Base-by-base conservation (phyloP, 768 basidiomycete genomes). In the Lactifluus subvellereus region DNA sequence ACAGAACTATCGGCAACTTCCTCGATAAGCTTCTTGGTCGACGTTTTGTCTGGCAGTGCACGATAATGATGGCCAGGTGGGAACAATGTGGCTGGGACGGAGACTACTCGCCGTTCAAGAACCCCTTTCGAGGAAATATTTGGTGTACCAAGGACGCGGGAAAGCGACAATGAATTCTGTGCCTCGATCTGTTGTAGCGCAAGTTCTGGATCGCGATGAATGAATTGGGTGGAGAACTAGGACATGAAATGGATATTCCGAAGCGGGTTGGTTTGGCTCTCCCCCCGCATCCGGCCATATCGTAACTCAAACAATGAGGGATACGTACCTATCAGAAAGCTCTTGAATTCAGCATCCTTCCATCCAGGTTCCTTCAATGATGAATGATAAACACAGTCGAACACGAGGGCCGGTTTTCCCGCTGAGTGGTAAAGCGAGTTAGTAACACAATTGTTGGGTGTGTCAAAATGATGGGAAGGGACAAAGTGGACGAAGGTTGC, bases 121-220 rank as follows among this genome's bases (percentile, higher is more conserved):
- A 78, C 81, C n/a, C 90, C 90, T 72, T 92, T 93, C 57, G 84
- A 84, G 3, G 80, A 74, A 57, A 93, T 89, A 72, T 92, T 93
- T 6, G 90, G 90, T 0, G 82, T 87, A 27, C 80, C 80, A 63
- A 92, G 83, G 53, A 82, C 78, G 27, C 88, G 82, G 1, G 89
- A 89, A 49, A 91, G 79, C 0, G 76, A 66, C n/a, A 89, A 69
- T 4, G 77, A 69, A 8, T 81, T 79, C 64, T 87, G 85, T 0
- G 79, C 78, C 74, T 89, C 87, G 51, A 88, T 81, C 9, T 82
- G 83, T 68, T 87, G 86, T 4, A 90, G 71, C 0, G 84, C 83
- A 10, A 89, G 79, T 73, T 91, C 88, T 91, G 66, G 18, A 53
- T 22, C 7, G 48, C n/a, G 33, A 33, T 37, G 18, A 10, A 30